Conservation (phyloP, 805 yeast species). For the Candida yuanshanica region DNA sequence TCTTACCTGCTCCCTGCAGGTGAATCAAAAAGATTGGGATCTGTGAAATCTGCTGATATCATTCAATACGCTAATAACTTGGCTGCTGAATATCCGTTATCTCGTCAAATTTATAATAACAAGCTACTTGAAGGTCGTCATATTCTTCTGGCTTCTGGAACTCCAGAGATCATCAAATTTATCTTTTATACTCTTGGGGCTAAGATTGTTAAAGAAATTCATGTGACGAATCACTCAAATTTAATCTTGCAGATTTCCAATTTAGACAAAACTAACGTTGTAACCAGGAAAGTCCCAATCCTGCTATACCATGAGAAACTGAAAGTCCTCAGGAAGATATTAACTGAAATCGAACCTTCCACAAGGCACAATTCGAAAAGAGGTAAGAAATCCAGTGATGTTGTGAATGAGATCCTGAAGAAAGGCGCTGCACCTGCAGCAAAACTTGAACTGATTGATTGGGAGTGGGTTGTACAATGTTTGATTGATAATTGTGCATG, state of each 20-base stretch:
- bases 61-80: slow-evolving; percentile 36
- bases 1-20: slow-evolving; percentile 71
- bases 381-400: slow-evolving; percentile 2
- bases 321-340: not conserved
- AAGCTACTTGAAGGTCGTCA: slow-evolving; percentile 13
- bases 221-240: slow-evolving; percentile 5
- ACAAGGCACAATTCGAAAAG: not conserved
- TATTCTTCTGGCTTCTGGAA: slow-evolving; percentile 17
- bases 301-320: slow-evolving; percentile 4
- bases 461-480: slow-evolving; percentile 70
- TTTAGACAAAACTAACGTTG: slow-evolving; percentile 9
- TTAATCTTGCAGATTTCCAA: not conserved
- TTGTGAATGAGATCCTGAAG: not conserved
- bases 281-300: slow-evolving; percentile 3
- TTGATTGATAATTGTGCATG: slow-evolving; percentile 33
- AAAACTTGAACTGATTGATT: slow-evolving; percentile 34
- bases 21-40: slow-evolving; percentile 40
- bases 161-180: slow-evolving; percentile 31
- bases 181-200: slow-evolving; percentile 44
- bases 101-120: slow-evolving; percentile 40
- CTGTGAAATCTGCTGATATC: slow-evolving; percentile 45
- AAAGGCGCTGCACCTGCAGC: not conserved
- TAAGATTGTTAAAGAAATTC: slow-evolving; percentile 9
- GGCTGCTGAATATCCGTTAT: slow-evolving; percentile 26
- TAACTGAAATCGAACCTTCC: not conserved